These are phyloP conservation scores for Trametes villosa DNA, from an alignment of 768 basidiomycete species.

Conservation along the genomic window DNA sequence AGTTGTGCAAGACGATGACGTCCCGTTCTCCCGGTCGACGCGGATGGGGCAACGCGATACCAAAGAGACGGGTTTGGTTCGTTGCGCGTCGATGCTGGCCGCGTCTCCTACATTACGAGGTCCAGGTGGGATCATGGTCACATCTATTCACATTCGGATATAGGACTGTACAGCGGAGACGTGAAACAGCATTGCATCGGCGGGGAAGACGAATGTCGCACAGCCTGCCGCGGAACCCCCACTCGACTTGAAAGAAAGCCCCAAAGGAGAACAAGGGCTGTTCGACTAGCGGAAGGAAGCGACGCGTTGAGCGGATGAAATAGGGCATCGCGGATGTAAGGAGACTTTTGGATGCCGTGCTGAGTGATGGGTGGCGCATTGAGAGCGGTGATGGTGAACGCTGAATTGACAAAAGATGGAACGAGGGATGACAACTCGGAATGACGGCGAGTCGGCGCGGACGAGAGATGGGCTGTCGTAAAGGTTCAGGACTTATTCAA, in stretches of 20 bases:
- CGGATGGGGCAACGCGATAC: background rate
- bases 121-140: background rate
- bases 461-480: background rate
- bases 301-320: background rate
- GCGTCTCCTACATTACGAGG: background rate
- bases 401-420: background rate
- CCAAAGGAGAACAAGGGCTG: conserved; percentile 1
- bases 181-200: background rate
- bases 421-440: conserved; percentile 1
- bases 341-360: background rate
- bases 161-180: background rate
- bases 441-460: background rate
- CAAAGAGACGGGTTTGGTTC: background rate
- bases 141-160: background rate
- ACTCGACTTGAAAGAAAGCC: background rate
- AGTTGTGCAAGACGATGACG: background rate
- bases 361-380: background rate
- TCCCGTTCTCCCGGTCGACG: background rate
- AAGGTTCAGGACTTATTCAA: too few relatives aligned
- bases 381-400: conserved; percentile 11
- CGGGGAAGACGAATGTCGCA: background rate
- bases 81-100: background rate
- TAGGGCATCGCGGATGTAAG: background rate
- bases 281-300: background rate
- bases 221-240: background rate